Evolutionary conservation across 495 filamentous ascomycete genomes (phyloP).

Genomic region (Astrothelium subdiscretum): DNA sequence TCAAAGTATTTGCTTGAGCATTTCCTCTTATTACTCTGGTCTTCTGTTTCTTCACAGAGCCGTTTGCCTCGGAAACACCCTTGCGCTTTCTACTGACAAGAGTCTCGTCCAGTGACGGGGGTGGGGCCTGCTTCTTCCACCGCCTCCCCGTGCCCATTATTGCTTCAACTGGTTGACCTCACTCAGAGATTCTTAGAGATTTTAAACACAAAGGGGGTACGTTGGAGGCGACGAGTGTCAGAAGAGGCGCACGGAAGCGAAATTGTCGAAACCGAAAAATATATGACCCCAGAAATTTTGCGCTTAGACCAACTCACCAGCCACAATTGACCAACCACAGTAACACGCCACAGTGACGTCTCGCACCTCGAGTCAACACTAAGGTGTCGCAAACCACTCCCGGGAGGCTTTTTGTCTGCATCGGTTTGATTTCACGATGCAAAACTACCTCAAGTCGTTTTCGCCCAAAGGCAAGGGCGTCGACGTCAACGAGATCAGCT

Average conservation of each 20-base stretch:
- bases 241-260: not conserved
- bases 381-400: too few species aligned
- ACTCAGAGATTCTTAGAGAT: not conserved
- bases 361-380: not conserved
- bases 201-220: not conserved
- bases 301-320: not conserved
- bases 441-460: not conserved
- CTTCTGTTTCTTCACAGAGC: constrained; percentile 57
- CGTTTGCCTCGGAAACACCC: constrained; percentile 32
- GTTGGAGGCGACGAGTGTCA: not conserved
- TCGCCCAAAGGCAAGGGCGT: not conserved
- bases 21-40: constrained; percentile 24
- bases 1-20: too few species aligned
- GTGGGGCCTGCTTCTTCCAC: constrained; percentile 90
- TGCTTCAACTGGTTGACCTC: constrained; percentile 9
- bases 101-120: constrained; percentile 67
- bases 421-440: not conserved
- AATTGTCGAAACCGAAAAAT: not conserved
- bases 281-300: not conserved
- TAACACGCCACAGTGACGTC: not conserved
- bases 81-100: constrained; percentile 71
- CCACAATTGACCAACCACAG: not conserved
- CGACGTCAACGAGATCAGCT: constrained; percentile 25
- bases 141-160: constrained; percentile 83
- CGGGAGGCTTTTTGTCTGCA: too few species aligned